Base-by-base conservation (phyloP, 805 yeast species). In the Alloascoidea africana region DNA sequence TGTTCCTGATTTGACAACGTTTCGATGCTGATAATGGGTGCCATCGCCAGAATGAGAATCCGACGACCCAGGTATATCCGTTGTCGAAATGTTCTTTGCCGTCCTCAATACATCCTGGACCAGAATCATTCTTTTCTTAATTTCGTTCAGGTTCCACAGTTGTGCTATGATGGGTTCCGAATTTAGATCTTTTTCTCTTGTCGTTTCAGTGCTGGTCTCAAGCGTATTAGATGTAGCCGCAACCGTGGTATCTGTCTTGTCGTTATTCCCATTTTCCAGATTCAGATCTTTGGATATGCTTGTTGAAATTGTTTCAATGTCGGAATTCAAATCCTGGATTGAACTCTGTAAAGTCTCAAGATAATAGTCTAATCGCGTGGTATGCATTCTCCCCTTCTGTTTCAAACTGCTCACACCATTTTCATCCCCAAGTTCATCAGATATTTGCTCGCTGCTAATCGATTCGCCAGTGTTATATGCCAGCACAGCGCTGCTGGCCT, bases 311-410 rank as follows among this genome's bases (percentile, higher is more conserved):
- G 8, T 23, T 8, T 8, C 8, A 8, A 23, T 23, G n/a, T 23
- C 30, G 8, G 30, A 23, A 23, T 23, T 23, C n/a, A 23, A 23
- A 8, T n/a, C 30, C n/a, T 23, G 8, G 8, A 23, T 23, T 23
- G 30, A 23, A 23, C 30, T 23, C n/a, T 23, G 13, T n/a, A 23
- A 23, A 8, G 30, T 23, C n/a, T 23, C 30, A 23, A 23, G 8
- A 23, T 23, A 23, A 23, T 23, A 23, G n/a, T 23, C 30, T 23
- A 23, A 23, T 23, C 30, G 30, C n/a, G 30, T 23, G 8, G 30
- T 23, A n/a, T n/a, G n/a, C n/a, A n/a, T n/a, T n/a, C n/a, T n/a
- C n/a, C n/a, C n/a, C n/a, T n/a, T n/a, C n/a, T n/a, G n/a, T n/a
- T n/a, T n/a, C n/a, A n/a, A n/a, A n/a, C n/a, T n/a, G n/a, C n/a